Evolutionary conservation across 202 grass and related monocot genomes (phyloP), one percentile per base, ranked within the genome.

Genomic region (Schoenoplectus tabernaemontani): DNA sequence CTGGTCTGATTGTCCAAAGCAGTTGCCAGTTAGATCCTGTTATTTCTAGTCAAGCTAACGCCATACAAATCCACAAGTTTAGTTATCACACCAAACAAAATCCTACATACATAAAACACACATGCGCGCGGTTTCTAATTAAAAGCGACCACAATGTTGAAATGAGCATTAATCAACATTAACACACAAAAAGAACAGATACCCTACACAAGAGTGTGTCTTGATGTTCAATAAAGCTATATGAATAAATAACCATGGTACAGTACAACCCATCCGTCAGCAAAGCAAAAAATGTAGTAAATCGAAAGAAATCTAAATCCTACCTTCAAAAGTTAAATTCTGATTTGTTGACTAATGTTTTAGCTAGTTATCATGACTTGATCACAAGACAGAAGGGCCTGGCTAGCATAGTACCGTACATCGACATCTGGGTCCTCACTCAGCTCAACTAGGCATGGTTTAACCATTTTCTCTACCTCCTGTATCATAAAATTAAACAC

Each of bases 341-440:
- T 3, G 36, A 80, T 44, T 26, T 17, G 39, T 33, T 48, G 50
- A 80, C 36, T 79, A 15, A n/a, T 37, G 36, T 1, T 51, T 88
- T 90, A 97, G 86, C 84, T 90, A 53, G 94, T 88, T 88, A 93
- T 87, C 94, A 97, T 88, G 41, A 92, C 87, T 87, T 97, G 95
- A 34, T 97, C 84, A 20, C 95, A 92, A 2, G 91, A 85, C 57
- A 86, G 89, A 41, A 93, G 91, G 16, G 95, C 95, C 82, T 97
- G 87, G 51, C 83, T 85, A 9, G 95, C 89, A 36, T 87, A 97
- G 83, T 87, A 90, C 77, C 95, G 83, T 59, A 97, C 95, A 73
- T 97, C 95, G 34, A 97, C 91, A 79, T 97, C 95, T 6, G 95
- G 95, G 76, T 97, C 95, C 89, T 97, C 95, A 1, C 84, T 92